Evolutionary conservation across 2,329 filamentous ascomycete species (phyloP), one percentile per base, ranked within the genome.

Genomic region (Epichloe typhina): DNA sequence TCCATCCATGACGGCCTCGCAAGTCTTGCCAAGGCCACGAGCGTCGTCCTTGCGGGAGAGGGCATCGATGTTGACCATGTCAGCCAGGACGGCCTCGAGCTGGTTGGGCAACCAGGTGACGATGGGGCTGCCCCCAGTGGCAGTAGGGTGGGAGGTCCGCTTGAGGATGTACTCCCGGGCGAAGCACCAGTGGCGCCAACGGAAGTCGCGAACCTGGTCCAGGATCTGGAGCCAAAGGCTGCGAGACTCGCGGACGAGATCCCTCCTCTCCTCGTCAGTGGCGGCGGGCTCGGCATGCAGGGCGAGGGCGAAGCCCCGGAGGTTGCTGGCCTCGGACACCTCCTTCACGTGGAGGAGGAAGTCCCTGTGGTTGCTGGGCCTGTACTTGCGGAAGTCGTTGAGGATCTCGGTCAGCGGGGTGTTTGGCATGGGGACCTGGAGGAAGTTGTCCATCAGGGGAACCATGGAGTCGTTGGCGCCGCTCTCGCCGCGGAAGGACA

Each of bases 391-490:
- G 73, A 97, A 97, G 66, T 96, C 91, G 56, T 81, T 74, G 19
- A 96, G 76, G 63, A 95, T 95, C 51, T 84, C 81, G 0, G 90
- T 96, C 44, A 96, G 79, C 0, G 91, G 91, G 4, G 89, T 96
- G 50, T 82, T 72, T 1, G 91, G 91, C 88, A 96, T 95, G 55
- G 81, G 75, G 43, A 96, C 83, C 64, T 93, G 79, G 52, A 93
- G 77, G 48, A 96, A 76, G 64, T 91, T 90, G 66, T 96, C 91
- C 61, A 91, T 82, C 3, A 96, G 79, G 3, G 91, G 90, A 50
- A 95, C 83, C 75, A 97, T 96, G 70, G 83, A 86, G 71, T 97
- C 91, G 64, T 96, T 96, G 57, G 91, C 91, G 42, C 91, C 91
- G 47, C 83, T 89, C 71, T 96, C 91, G 58, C 91, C 91, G 35